A percentile compares a stretch with the other conserved stretches of the same genome.
These are phyloP conservation scores for Pythium graminicola DNA, from an alignment of 352 stramenopile genomes.

Conservation along the genomic window DNA sequence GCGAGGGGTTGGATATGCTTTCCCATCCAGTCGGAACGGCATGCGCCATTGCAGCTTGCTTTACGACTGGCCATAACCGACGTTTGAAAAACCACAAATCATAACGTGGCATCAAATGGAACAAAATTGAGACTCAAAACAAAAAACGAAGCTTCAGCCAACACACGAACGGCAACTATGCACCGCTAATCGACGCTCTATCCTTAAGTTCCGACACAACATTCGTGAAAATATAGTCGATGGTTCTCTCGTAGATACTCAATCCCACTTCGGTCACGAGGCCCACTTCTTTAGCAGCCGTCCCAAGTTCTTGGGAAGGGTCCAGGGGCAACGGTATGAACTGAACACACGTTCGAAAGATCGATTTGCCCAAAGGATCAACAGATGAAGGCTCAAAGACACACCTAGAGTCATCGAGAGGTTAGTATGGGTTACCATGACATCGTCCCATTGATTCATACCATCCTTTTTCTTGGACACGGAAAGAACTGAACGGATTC, in stretches of 20 bases:
- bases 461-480: slow-evolving; percentile 47
- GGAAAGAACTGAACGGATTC: slow-evolving; percentile 21
- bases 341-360: slow-evolving; percentile 42
- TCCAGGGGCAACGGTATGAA: slow-evolving; percentile 33
- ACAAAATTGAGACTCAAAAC: neutral
- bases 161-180: neutral
- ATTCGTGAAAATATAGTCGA: slow-evolving; percentile 16
- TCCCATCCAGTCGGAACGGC: too few relatives aligned
- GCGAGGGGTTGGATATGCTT: too few relatives aligned
- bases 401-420: slow-evolving; percentile 18
- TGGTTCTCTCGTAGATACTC: slow-evolving; percentile 21
- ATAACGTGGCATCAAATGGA: neutral
- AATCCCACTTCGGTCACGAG: slow-evolving; percentile 28
- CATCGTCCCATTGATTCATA: slow-evolving; percentile 15
- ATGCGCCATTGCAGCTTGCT: too few relatives aligned
- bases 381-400: slow-evolving; percentile 37
- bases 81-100: neutral
- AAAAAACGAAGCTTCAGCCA: neutral
- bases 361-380: slow-evolving; percentile 33
- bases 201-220: slow-evolving; percentile 14
- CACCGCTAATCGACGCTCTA: neutral
- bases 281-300: slow-evolving; percentile 31
- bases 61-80: too few relatives aligned
- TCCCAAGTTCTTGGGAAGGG: slow-evolving; percentile 17
- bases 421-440: neutral